Conservation (phyloP, 1,139 yeast genomes). For the Pichiaceae sp. region DNA sequence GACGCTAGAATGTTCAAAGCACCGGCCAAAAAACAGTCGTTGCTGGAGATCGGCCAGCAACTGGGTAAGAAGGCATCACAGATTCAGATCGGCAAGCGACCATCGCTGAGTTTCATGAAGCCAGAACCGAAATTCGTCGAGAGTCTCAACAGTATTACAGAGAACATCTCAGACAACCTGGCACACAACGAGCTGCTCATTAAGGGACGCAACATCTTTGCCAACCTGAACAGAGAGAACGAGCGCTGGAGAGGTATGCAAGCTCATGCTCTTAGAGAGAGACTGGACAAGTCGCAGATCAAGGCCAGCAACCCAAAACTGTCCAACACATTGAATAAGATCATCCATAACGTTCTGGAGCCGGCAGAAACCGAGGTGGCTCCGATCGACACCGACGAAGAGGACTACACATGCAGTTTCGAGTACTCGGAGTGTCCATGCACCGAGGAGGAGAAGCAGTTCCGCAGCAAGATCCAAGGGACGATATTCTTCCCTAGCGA, state of each 20-base stretch:
- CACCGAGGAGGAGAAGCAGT: neutral
- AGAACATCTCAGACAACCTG: constrained; percentile 14
- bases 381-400: neutral
- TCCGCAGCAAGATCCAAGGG: constrained; percentile 1
- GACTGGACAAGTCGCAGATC: neutral
- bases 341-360: constrained; percentile 2
- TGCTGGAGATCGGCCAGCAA: neutral
- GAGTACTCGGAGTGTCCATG: constrained; percentile 5
- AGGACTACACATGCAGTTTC: constrained; percentile 1
- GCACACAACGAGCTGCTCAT: constrained; percentile 13
- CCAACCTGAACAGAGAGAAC: constrained; percentile 14
- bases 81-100: constrained; percentile 7
- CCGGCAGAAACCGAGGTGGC: neutral
- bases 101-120: neutral
- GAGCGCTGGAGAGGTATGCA: constrained; percentile 15
- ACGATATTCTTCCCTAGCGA: constrained; percentile 3
- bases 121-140: constrained; percentile 10
- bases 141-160: constrained; percentile 14
- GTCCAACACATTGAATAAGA: constrained; percentile 8
- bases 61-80: constrained; percentile 11
- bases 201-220: constrained; percentile 18
- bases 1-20: neutral
- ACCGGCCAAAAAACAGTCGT: neutral
- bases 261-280: neutral
- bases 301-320: constrained; percentile 5